Base-by-base conservation (phyloP, 148 eudicot genomes). In the Arctostaphylos glauca region DNA sequence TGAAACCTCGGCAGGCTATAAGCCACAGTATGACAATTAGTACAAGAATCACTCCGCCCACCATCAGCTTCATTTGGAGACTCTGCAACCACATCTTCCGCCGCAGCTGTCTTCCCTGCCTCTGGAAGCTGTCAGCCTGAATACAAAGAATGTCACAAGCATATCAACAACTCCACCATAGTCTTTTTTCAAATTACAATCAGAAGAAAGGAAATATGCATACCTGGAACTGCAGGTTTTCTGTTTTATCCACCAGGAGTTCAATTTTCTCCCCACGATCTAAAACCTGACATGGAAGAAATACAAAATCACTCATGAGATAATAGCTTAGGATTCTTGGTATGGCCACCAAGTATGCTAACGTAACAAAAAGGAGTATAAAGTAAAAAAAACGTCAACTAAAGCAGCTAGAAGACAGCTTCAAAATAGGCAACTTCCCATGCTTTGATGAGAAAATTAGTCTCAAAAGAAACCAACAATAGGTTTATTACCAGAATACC, bases 261-360 rank as follows among this genome's bases (percentile, higher is more conserved):
- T 94, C 99, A 86, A 96, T 96, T 89, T 92, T 96, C 89, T 96
- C 99, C 14, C 99, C 99, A 80, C 99, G 98, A 76, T 96, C 99
- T 84, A 96, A 85, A 82, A 96, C 98, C 99, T 96, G 88, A 56
- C 83, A 41, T 14, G 9, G 54, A 79, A 46, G 52, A 23, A 46
- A 48, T 23, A 31, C 48, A 50, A 79, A 44, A 62, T 79, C 38
- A 44, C 50, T 56, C 25, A 13, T 41, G 19, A 9, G 80, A 78
- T 19, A 18, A 56, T 18, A 0, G 16, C 25, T 58, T 55, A 21
- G 12, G n/a, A 56, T 14, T 43, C 9, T 38, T 31, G 62, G 16
- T 31, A 41, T 56, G 14, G 67, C 68, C 50, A 78, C 41, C 25
- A 21, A 46, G 25, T 38, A 1, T 9, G 7, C 5, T 46, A 46